These are phyloP conservation scores for Domatiomyces globalis DNA, from an alignment of 2,329 filamentous ascomycete genomes.

Conservation along the genomic window DNA sequence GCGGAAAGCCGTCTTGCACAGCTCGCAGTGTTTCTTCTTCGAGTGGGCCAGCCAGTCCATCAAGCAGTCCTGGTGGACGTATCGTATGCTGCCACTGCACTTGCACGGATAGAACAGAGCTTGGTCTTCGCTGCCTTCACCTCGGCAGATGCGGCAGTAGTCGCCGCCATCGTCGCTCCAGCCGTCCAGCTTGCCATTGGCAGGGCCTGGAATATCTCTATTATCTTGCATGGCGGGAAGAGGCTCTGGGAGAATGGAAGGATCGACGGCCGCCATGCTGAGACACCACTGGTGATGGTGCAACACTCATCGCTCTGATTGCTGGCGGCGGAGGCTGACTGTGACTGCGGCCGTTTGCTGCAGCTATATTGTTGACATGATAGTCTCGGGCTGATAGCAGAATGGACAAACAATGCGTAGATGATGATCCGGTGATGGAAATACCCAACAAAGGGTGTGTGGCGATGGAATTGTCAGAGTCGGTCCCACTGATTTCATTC, in stretches of 20 bases:
- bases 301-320: background rate
- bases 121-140: conserved; percentile 67
- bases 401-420: background rate
- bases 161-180: conserved; percentile 40
- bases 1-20: conserved; percentile 95
- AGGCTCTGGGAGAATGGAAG: background rate
- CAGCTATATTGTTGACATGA: background rate
- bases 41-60: conserved; percentile 99
- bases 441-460: no score
- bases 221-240: background rate
- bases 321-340: no score
- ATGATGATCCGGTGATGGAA: background rate
- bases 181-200: conserved; percentile 1
- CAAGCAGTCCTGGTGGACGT: conserved; percentile 91
- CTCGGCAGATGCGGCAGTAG: conserved; percentile 94
- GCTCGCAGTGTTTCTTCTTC: conserved; percentile 98
- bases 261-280: background rate
- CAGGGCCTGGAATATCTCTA: conserved; percentile 1
- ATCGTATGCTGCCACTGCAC: conserved; percentile 97
- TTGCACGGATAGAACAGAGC: conserved; percentile 96
- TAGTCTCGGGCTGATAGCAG: background rate
- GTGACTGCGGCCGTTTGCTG: background rate
- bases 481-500: no score
- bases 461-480: no score
- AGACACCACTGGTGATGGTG: no score